Percentiles rank a stretch among this genome's conserved stretches.
phyloP scores from a whole-genome alignment of 2,329 filamentous ascomycete genomes.

The Trematosphaeria pertusa region DNA sequence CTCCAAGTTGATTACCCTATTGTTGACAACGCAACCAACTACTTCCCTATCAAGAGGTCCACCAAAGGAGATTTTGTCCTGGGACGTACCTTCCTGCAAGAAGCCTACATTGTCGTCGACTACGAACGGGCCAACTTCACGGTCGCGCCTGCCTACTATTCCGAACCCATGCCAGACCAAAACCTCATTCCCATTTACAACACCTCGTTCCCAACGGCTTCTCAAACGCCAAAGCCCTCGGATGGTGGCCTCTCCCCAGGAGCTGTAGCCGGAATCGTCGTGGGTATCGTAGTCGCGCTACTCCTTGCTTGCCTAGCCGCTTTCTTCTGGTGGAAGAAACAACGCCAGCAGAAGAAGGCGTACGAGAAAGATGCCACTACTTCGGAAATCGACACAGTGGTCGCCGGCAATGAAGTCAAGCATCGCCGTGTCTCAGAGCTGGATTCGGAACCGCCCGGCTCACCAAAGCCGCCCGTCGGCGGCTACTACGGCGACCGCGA shows the following conservation, averaged over 20 bases:
- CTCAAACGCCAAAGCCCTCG: slow-evolving; percentile 6
- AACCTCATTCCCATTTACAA: slow-evolving; percentile 35
- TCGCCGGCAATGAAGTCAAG: slow-evolving; percentile 38
- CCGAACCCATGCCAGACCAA: slow-evolving; percentile 26
- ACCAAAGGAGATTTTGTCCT: slow-evolving; percentile 31
- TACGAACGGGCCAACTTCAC: slow-evolving; percentile 46
- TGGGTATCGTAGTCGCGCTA: slow-evolving; percentile 39
- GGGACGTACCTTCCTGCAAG: slow-evolving; percentile 46
- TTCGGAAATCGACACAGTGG: slow-evolving; percentile 36
- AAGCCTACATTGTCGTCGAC: slow-evolving; percentile 47
- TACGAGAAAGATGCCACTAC: slow-evolving; percentile 14
- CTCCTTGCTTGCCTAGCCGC: slow-evolving; percentile 27
- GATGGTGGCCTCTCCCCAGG: slow-evolving; percentile 29
- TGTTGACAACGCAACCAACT: slow-evolving; percentile 21
- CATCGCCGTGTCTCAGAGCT: slow-evolving; percentile 42
- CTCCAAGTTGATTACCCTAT: slow-evolving; percentile 19
- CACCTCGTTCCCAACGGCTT: slow-evolving; percentile 16
- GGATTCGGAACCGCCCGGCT: slow-evolving; percentile 37
- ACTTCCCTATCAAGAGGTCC: slow-evolving; percentile 42
- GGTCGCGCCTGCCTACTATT: slow-evolving; percentile 32
- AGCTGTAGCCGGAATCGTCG: slow-evolving; percentile 43
- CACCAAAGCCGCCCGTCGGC: slow-evolving; percentile 26
- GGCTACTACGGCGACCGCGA: slow-evolving; percentile 34
- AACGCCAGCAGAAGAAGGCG: slow-evolving; percentile 13
- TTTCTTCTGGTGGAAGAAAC: slow-evolving; percentile 38